These are phyloP conservation scores for Pilobolus umbonatus DNA, from an alignment of 192 early-diverging fungal species.

Conservation along the genomic window DNA sequence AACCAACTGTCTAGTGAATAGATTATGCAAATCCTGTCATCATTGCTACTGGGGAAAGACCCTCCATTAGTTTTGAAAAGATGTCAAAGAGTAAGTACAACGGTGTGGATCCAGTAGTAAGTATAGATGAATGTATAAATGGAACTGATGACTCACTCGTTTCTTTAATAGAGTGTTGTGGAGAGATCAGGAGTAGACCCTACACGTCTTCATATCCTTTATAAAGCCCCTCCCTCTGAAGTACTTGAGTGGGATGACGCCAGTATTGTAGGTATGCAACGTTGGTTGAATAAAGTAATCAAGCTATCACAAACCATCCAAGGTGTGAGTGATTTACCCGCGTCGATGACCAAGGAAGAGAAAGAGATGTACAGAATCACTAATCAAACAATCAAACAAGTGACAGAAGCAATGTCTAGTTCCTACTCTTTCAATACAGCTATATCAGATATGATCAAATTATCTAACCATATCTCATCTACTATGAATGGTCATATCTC, in stretches of 20 bases:
- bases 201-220: constrained; percentile 80
- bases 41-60: constrained; percentile 51
- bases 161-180: constrained; percentile 42
- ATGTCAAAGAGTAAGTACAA: constrained; percentile 98
- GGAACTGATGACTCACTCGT: neutral
- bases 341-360: constrained; percentile 41
- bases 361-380: constrained; percentile 46
- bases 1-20: neutral
- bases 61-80: constrained; percentile 75
- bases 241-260: constrained; percentile 88
- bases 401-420: constrained; percentile 35
- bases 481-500: neutral
- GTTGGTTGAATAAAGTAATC: constrained; percentile 65
- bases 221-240: constrained; percentile 83
- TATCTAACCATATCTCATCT: constrained; percentile 43
- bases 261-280: constrained; percentile 90
- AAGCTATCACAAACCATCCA: constrained; percentile 18
- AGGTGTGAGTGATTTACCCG: too few species aligned
- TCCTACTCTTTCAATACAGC: constrained; percentile 68
- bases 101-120: constrained; percentile 78
- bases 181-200: constrained; percentile 73
- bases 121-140: constrained; percentile 11
- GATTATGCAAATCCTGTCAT: constrained; percentile 49
- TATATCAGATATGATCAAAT: constrained; percentile 80
- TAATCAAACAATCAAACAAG: constrained; percentile 54